Base-by-base conservation (phyloP, 148 eudicot species). In the Rhododendron ovatum region DNA sequence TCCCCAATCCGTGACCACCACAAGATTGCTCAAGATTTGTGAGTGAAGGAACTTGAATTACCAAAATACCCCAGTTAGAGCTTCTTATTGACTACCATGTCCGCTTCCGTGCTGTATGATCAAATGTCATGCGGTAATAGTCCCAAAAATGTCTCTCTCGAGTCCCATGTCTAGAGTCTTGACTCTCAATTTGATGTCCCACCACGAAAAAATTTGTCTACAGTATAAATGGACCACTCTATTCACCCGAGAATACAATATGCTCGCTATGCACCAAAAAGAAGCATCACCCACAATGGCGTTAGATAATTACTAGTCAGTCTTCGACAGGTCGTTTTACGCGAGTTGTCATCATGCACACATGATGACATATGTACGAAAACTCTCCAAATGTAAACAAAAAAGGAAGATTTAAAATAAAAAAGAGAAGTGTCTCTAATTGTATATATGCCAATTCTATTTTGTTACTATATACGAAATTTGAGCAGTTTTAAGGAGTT, bases 11-110 rank as follows among this genome's bases (percentile, higher is more conserved):
- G 6, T 35, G n/a, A 78, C 55, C 11, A 57, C 26, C 30, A 65
- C 33, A n/a, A 65, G 14, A 20, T 59, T 59, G 53, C 22, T 37
- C 37, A 13, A 85, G 30, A 18, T 63, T 79, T 24, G 33, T 13
- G 77, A 53, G 78, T 17, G 37, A 9, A 17, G 50, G 30, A 28
- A 26, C 47, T 63, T 65, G 22, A 28, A 79, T 41, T 43, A 78
- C 87, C 48, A 78, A 85, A 85, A 85, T 78, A 43, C 83, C 83
- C 83, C 26, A 43, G 24, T 9, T 20, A 78, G 6, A 24, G 14
- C 10, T 84, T 75, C 17, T 51, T 28, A 12, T 18, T 17, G 61
- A 30, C 8, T 53, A 17, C 18, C 37, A 28, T 28, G 37, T 69
- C 75, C 15, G 15, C 17, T 28, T 69, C 33, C 6, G 75, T 69